Percentiles rank a stretch among this genome's conserved stretches.
These are phyloP conservation scores for Casaregolazyma lundiana DNA, from an alignment of 1,139 yeast genomes.

Conservation along the genomic window DNA sequence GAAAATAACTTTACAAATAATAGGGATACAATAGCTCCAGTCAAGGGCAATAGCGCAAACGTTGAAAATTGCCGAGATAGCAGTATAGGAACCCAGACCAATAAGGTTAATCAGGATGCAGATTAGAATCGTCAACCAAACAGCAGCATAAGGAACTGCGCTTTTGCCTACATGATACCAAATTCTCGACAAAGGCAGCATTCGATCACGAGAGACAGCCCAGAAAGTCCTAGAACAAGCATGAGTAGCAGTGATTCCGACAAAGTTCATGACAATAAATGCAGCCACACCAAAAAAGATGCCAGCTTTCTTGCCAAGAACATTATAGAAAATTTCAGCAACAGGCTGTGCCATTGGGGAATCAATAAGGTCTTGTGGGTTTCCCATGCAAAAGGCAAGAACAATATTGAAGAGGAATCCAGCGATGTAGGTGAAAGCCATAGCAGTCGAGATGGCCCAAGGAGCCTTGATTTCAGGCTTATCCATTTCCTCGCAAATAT, in stretches of 20 bases:
- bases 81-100: constrained; percentile 62
- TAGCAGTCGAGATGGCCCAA: constrained; percentile 57
- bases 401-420: constrained; percentile 63
- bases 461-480: constrained; percentile 65
- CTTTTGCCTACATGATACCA: constrained; percentile 48
- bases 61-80: constrained; percentile 69
- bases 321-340: constrained; percentile 52
- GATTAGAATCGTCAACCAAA: constrained; percentile 54
- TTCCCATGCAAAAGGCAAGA: constrained; percentile 60
- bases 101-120: constrained; percentile 56
- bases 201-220: constrained; percentile 64
- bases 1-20: constrained; percentile 51
- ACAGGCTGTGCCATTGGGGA: constrained; percentile 66
- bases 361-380: constrained; percentile 45
- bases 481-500: constrained; percentile 64
- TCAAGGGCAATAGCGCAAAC: constrained; percentile 73
- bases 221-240: constrained; percentile 66
- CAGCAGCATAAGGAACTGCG: constrained; percentile 64
- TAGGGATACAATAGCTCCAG: constrained; percentile 66
- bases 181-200: constrained; percentile 53
- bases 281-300: constrained; percentile 54
- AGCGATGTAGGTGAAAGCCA: constrained; percentile 53
- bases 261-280: constrained; percentile 44
- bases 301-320: constrained; percentile 46
- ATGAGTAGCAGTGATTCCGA: constrained; percentile 51